These are phyloP conservation scores for Carallia brachiata DNA, from an alignment of 345 rosid species.

Conservation along the genomic window DNA sequence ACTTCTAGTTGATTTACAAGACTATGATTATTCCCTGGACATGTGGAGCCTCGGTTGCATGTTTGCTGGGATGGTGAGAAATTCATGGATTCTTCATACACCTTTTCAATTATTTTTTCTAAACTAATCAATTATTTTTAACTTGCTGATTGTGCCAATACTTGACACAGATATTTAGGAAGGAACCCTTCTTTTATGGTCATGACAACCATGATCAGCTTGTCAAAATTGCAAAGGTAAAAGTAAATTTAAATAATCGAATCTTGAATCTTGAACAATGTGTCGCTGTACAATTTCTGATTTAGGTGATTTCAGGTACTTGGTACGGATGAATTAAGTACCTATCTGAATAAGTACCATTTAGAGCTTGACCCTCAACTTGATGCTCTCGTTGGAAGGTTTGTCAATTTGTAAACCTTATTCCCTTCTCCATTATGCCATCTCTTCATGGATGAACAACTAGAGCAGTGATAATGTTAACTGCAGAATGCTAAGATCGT, in stretches of 20 bases:
- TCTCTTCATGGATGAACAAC: neutral
- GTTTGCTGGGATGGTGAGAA: constrained; percentile 98
- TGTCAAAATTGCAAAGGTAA: constrained; percentile 93
- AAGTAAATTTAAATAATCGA: neutral
- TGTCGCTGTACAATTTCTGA: neutral
- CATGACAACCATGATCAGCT: constrained; percentile 98
- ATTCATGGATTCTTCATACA: neutral
- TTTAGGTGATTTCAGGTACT: constrained; percentile 54
- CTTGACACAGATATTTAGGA: constrained; percentile 70
- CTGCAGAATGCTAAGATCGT: neutral
- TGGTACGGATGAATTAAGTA: constrained; percentile 78
- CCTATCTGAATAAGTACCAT: constrained; percentile 75
- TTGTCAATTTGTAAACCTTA: constrained; percentile 4
- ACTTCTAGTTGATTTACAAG: constrained; percentile 91
- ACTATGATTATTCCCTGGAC: constrained; percentile 95
- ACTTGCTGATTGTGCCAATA: constrained; percentile 11
- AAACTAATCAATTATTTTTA: neutral
- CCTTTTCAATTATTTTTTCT: neutral
- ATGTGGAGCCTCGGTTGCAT: constrained; percentile 99
- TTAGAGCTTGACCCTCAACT: constrained; percentile 84
- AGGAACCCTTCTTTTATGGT: constrained; percentile 97
- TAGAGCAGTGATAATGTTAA: neutral
- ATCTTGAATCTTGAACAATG: neutral
- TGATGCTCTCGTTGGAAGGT: constrained; percentile 85
- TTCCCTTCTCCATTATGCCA: neutral